A percentile compares a stretch with the other conserved stretches of the same genome.
Conservation (phyloP, 495 filamentous ascomycete species). For the Pseudomonodictys pantanalensis region DNA sequence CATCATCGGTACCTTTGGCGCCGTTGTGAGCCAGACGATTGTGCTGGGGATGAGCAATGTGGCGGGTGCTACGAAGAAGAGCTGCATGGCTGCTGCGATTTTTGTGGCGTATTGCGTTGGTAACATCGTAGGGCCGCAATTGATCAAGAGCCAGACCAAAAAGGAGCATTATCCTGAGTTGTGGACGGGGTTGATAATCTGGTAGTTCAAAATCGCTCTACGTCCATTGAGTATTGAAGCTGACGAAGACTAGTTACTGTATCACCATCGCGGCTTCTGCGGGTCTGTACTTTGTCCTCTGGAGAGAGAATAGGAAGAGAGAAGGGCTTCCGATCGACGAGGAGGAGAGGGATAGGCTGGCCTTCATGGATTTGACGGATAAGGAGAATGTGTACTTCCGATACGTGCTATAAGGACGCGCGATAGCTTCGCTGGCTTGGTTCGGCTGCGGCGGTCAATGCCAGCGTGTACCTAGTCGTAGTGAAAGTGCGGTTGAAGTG, state of each 20-base stretch:
- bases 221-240: not conserved
- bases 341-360: conserved; percentile 58
- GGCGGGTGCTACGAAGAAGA: conserved; percentile 76
- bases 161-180: conserved; percentile 64
- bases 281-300: conserved; percentile 56
- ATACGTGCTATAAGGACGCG: conserved; percentile 59
- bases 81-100: conserved; percentile 65
- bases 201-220: conserved; percentile 46
- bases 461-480: too few species aligned
- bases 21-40: conserved; percentile 62
- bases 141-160: conserved; percentile 61
- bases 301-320: conserved; percentile 54
- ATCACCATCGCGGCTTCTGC: conserved; percentile 59
- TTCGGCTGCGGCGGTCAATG: too few species aligned
- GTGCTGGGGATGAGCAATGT: conserved; percentile 68
- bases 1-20: conserved; percentile 68
- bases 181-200: conserved; percentile 69
- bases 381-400: conserved; percentile 71
- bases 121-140: conserved; percentile 69
- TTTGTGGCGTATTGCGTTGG: conserved; percentile 75
- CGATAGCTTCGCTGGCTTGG: too few species aligned
- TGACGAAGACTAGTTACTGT: conserved; percentile 53
- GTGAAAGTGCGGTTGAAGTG: too few species aligned
- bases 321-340: conserved; percentile 54
- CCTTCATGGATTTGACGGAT: conserved; percentile 73